phyloP scores from a whole-genome alignment of 176 grass and related monocot species.

The Aegilops longissima region DNA sequence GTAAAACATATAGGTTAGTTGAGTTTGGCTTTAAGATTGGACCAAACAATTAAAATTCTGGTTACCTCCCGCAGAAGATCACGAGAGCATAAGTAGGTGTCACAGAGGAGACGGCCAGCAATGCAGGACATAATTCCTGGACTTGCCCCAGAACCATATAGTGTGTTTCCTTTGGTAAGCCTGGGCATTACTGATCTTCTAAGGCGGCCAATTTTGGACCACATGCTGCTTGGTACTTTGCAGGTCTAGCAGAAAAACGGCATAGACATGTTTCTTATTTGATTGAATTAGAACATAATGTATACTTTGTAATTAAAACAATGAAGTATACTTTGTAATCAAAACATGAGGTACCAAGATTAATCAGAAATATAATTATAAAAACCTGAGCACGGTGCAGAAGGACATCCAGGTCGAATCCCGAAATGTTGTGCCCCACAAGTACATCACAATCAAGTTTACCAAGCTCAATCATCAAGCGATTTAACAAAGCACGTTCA shows the following conservation, averaged over 20 bases:
- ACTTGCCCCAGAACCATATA: conserved; percentile 96
- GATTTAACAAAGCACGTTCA: conserved; percentile 95
- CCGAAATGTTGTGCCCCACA: conserved; percentile 98
- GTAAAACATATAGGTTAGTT: conserved; percentile 27
- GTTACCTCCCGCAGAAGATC: conserved; percentile 91
- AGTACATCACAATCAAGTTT: conserved; percentile 94
- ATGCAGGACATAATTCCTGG: conserved; percentile 97
- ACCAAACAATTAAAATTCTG: neutral
- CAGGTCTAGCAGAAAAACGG: conserved; percentile 57
- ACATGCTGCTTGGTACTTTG: conserved; percentile 80
- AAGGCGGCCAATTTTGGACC: conserved; percentile 97
- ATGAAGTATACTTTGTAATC: no score
- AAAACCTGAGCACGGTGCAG: conserved; percentile 92
- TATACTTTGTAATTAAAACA: no score
- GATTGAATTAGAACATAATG: neutral
- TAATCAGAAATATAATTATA: conserved; percentile 1
- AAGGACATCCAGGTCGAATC: conserved; percentile 95
- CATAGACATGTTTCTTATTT: neutral
- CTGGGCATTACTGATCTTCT: conserved; percentile 85
- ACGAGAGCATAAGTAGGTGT: conserved; percentile 93
- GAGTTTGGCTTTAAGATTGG: neutral
- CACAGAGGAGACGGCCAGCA: conserved; percentile 93
- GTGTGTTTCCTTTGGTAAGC: conserved; percentile 79
- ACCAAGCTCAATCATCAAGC: conserved; percentile 91
- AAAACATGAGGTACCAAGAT: neutral